phyloP scores from a whole-genome alignment of 768 basidiomycete genomes.

The Boletus coccyginus region DNA sequence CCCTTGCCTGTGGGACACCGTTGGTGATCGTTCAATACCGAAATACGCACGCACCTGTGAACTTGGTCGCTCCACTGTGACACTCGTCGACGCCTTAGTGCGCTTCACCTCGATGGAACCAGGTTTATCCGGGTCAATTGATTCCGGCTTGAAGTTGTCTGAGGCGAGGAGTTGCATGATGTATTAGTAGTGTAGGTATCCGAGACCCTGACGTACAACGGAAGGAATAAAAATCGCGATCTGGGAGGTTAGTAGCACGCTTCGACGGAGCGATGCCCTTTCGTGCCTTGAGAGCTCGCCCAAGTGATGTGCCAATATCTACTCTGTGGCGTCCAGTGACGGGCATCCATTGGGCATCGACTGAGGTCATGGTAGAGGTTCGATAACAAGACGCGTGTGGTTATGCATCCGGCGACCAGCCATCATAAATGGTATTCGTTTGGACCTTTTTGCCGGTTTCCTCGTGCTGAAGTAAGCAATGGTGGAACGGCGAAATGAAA shows the following conservation, averaged over 20 bases:
- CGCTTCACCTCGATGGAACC: constrained; percentile 64
- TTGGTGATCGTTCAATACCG: not conserved
- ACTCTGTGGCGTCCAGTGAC: constrained; percentile 56
- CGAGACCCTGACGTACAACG: constrained; percentile 51
- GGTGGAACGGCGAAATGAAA: not conserved
- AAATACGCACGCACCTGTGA: constrained; percentile 45
- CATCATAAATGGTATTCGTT: constrained; percentile 17
- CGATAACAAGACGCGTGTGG: constrained; percentile 21
- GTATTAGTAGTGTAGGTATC: not conserved
- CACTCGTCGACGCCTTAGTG: constrained; percentile 47
- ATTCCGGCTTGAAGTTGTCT: constrained; percentile 79
- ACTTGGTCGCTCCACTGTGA: constrained; percentile 65
- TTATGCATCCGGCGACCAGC: constrained; percentile 1
- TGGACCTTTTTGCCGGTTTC: constrained; percentile 5
- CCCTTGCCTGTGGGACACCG: constrained; percentile 40
- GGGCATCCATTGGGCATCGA: constrained; percentile 53
- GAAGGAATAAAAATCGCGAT: constrained; percentile 74
- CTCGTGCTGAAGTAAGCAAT: constrained; percentile 29
- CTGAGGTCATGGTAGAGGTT: constrained; percentile 43
- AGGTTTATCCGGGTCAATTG: constrained; percentile 62
- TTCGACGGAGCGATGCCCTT: constrained; percentile 47
- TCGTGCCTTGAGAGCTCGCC: constrained; percentile 66
- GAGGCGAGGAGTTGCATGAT: not conserved
- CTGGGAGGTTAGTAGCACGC: constrained; percentile 45
- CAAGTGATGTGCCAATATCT: constrained; percentile 59